A percentile compares a stretch with the other conserved stretches of the same genome.
Evolutionary conservation across 352 stramenopile species (phyloP).

Genomic region (Globisporangium cederbergense): DNA sequence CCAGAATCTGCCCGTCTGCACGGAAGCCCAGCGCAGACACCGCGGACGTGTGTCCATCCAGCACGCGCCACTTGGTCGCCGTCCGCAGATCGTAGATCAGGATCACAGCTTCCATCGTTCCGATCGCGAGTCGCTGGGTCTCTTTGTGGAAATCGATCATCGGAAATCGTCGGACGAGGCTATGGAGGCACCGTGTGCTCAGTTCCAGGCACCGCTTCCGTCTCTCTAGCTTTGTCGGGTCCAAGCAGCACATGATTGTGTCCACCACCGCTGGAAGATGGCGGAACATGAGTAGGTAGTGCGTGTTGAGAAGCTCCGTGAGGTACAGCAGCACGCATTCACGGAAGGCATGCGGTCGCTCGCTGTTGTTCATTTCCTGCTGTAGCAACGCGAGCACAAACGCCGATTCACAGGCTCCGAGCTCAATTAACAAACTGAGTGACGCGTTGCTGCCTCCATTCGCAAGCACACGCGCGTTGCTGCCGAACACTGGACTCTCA

Average conservation of each 20-base stretch:
- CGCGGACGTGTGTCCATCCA: slow-evolving; percentile 73
- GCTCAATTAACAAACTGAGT: slow-evolving; percentile 71
- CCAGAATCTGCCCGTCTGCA: slow-evolving; percentile 68
- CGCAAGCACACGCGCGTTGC: slow-evolving; percentile 37
- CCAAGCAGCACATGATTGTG: slow-evolving; percentile 80
- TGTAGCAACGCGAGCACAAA: slow-evolving; percentile 76
- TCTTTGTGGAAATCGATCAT: slow-evolving; percentile 89
- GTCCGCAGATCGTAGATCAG: slow-evolving; percentile 87
- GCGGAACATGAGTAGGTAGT: slow-evolving; percentile 82
- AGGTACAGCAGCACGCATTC: slow-evolving; percentile 77
- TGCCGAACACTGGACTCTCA: slow-evolving; percentile 35
- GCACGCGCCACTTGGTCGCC: slow-evolving; percentile 84
- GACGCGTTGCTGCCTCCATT: slow-evolving; percentile 67
- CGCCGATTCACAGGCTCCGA: slow-evolving; percentile 71
- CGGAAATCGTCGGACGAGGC: slow-evolving; percentile 77
- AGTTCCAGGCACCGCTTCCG: slow-evolving; percentile 72
- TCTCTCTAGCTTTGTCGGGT: slow-evolving; percentile 81
- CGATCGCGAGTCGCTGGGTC: slow-evolving; percentile 79
- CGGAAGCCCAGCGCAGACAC: slow-evolving; percentile 75
- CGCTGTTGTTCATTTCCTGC: slow-evolving; percentile 80
- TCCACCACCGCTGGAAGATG: slow-evolving; percentile 82
- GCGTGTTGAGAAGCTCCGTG: slow-evolving; percentile 78
- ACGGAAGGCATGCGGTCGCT: slow-evolving; percentile 62
- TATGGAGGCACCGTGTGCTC: slow-evolving; percentile 78
- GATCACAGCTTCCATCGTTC: slow-evolving; percentile 86